Base-by-base conservation (phyloP, 1,139 yeast genomes). In the Hyphopichia fennica region DNA sequence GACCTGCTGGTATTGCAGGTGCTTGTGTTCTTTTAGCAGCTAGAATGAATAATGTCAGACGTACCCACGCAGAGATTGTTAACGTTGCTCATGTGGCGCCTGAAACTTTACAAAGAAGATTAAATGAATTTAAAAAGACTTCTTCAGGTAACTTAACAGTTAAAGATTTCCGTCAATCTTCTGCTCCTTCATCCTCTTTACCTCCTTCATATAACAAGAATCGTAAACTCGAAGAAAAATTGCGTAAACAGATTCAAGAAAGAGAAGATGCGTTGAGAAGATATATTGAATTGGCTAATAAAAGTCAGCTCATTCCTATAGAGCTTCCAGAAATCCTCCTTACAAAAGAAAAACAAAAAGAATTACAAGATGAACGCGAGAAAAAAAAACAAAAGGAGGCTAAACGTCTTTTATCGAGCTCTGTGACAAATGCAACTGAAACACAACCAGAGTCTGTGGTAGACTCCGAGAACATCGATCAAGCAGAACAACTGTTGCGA, bases 1-100 rank as follows among this genome's bases (percentile, higher is more conserved):
- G 99, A 47, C 99, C 99, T 0, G 98, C 99, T 0, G 99, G 99
- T 56, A 81, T 93, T 40, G 99, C 99, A 0, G 99, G 99, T 23
- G 99, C 99, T 0, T 90, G 98, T 63, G 77, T 93, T 2, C 63
- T 95, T 39, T 67, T 93, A 41, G 99, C 99, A 0, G 93, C 97
- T 3, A 77, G 99, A 63, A 93, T 93, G 98, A 93, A 93, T 64
- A 91, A 91, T 57, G 83, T 87, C 60, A 77, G 96, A 54, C 75
- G 98, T 56, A 85, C 96, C 4, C 96, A 93, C 63, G 81, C 93
- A 1, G 98, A 95, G 59, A 85, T 95, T 43, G 97, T 93, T 18
- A 95, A 95, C 0, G 93, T 93, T 19, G 95, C 99, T 1, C 96
- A 89, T 62, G 93, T 95, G 25, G 96, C 96, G 2, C 96, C 89